phyloP scores from a whole-genome alignment of 345 rosid genomes.

The Stellera chamaejasme region DNA sequence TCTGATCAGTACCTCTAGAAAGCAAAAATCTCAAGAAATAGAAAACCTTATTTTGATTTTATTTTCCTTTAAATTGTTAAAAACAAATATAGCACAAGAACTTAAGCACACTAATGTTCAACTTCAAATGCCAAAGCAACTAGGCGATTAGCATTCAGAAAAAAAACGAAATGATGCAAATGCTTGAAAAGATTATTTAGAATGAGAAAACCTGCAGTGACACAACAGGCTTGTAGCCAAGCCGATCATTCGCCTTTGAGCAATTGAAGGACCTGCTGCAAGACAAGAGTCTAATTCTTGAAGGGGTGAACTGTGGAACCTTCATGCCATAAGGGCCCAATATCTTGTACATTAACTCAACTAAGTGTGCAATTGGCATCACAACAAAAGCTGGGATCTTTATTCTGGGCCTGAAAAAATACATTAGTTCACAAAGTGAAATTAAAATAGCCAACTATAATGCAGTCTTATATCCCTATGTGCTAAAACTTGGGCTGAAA shows the following conservation, averaged over 20 bases:
- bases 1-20: no score
- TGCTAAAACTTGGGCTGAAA: no score
- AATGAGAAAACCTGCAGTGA: slow-evolving; percentile 61
- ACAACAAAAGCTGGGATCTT: slow-evolving; percentile 66
- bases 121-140: no score
- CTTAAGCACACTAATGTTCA: no score
- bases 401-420: slow-evolving; percentile 75
- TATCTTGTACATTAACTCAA: slow-evolving; percentile 58
- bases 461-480: no score
- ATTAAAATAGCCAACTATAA: not conserved
- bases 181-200: slow-evolving; percentile 10
- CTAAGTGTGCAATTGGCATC: slow-evolving; percentile 78
- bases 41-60: no score
- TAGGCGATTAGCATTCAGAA: not conserved
- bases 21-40: no score
- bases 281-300: slow-evolving; percentile 81
- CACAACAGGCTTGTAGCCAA: slow-evolving; percentile 72
- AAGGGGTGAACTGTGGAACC: slow-evolving; percentile 84
- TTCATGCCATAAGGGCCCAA: slow-evolving; percentile 83
- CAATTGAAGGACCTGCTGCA: slow-evolving; percentile 68
- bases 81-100: no score
- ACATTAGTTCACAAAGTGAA: slow-evolving; percentile 19
- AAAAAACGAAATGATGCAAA: not conserved
- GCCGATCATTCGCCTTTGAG: slow-evolving; percentile 73
- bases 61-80: no score